A percentile compares a stretch with the other conserved stretches of the same genome.
Conservation (phyloP, 179 eudicot species). For the Spergularia azorica region DNA sequence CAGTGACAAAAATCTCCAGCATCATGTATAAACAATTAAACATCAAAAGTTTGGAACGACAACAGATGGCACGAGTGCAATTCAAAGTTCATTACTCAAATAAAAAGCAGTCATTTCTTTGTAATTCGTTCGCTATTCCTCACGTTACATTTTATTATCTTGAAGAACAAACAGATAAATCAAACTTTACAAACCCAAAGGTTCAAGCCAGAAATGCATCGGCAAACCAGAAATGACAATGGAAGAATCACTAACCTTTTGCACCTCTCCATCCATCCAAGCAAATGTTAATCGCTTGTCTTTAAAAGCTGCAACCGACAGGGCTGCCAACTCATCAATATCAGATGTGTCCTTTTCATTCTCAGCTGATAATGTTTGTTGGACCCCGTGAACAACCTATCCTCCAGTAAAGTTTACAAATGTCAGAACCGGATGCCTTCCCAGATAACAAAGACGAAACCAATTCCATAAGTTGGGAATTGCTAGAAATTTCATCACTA, state of each 20-base stretch:
- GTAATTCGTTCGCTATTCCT: background rate
- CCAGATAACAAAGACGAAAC: background rate
- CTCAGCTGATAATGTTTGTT: conserved; percentile 52
- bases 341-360: conserved; percentile 35
- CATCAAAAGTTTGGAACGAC: background rate
- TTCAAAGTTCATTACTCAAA: conserved; percentile 1
- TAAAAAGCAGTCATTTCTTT: background rate
- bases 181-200: background rate
- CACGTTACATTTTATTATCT: background rate
- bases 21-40: background rate
- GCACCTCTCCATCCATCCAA: conserved; percentile 91
- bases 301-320: conserved; percentile 55
- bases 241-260: conserved; percentile 43
- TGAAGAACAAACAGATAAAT: background rate
- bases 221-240: background rate
- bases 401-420: conserved; percentile 32
- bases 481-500: background rate
- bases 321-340: conserved; percentile 40
- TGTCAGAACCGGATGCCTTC: background rate
- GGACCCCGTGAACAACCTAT: conserved; percentile 87
- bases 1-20: conserved; percentile 8
- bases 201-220: background rate
- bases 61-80: conserved; percentile 13
- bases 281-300: conserved; percentile 78
- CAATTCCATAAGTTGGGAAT: background rate